These are phyloP conservation scores for Haplographium delicatum DNA, from an alignment of 495 filamentous ascomycete genomes.

Conservation along the genomic window DNA sequence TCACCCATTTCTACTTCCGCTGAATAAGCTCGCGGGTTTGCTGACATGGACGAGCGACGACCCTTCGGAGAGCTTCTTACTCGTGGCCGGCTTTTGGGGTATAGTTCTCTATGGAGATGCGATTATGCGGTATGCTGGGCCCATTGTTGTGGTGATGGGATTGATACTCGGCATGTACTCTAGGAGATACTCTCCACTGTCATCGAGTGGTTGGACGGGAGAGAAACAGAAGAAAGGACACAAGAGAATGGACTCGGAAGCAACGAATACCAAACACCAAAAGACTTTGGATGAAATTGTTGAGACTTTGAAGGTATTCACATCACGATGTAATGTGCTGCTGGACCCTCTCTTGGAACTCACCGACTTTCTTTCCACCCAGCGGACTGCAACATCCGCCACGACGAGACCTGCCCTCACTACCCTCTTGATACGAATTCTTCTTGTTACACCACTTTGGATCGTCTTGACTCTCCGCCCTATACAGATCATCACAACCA, in stretches of 20 bases:
- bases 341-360: slow-evolving; percentile 82
- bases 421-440: slow-evolving; percentile 80
- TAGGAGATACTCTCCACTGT: slow-evolving; percentile 82
- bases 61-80: slow-evolving; percentile 92
- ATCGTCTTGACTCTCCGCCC: slow-evolving; percentile 70
- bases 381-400: slow-evolving; percentile 83
- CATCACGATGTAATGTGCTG: slow-evolving; percentile 82
- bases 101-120: slow-evolving; percentile 78
- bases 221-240: slow-evolving; percentile 40
- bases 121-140: slow-evolving; percentile 73
- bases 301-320: slow-evolving; percentile 83
- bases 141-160: slow-evolving; percentile 68
- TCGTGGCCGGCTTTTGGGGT: slow-evolving; percentile 81
- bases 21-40: slow-evolving; percentile 77
- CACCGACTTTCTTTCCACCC: slow-evolving; percentile 90
- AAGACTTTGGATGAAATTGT: slow-evolving; percentile 95
- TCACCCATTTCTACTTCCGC: slow-evolving; percentile 82
- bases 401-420: slow-evolving; percentile 91
- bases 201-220: slow-evolving; percentile 68
- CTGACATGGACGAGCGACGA: slow-evolving; percentile 91
- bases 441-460: slow-evolving; percentile 86
- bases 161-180: slow-evolving; percentile 92
- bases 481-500: slow-evolving; percentile 78
- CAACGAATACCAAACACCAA: slow-evolving; percentile 59
- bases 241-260: slow-evolving; percentile 54